Percentiles rank a stretch among this genome's conserved stretches.
These are phyloP conservation scores for Verticillium isaacii DNA, from an alignment of 2,329 filamentous ascomycete genomes.

Conservation along the genomic window DNA sequence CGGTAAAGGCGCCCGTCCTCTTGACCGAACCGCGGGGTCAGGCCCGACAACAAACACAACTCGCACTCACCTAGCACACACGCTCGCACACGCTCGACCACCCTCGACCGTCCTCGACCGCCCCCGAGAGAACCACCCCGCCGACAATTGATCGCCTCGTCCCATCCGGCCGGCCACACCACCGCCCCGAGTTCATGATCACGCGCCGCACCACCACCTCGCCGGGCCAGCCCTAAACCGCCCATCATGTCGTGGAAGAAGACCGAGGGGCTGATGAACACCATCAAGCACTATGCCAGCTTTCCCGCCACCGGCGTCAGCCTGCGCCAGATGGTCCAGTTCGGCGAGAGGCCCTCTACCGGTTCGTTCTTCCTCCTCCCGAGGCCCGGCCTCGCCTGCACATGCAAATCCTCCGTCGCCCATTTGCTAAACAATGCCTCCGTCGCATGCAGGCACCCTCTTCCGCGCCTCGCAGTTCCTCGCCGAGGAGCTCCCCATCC, in stretches of 20 bases:
- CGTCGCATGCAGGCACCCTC: conserved; percentile 64
- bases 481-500: conserved; percentile 95
- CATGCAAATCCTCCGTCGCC: background rate
- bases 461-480: conserved; percentile 98
- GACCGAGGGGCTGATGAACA: conserved; percentile 87
- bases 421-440: background rate
- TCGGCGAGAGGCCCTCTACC: conserved; percentile 87
- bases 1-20: conserved; percentile 11
- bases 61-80: background rate
- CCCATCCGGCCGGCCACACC: background rate
- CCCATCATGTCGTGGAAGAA: conserved; percentile 87
- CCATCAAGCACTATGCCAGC: conserved; percentile 93
- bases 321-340: conserved; percentile 98
- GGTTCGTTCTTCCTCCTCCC: conserved; percentile 40
- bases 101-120: background rate
- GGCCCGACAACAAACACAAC: conserved; percentile 6
- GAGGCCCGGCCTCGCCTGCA: background rate
- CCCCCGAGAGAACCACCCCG: background rate
- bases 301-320: conserved; percentile 97
- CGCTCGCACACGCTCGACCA: background rate
- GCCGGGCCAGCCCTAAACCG: conserved; percentile 14
- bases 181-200: background rate
- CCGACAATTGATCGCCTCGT: background rate
- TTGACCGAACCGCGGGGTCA: conserved; percentile 13
- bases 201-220: background rate